A percentile compares a stretch with the other conserved stretches of the same genome.
phyloP scores from a whole-genome alignment of 805 yeast genomes.

The Yarrowia sp. region DNA sequence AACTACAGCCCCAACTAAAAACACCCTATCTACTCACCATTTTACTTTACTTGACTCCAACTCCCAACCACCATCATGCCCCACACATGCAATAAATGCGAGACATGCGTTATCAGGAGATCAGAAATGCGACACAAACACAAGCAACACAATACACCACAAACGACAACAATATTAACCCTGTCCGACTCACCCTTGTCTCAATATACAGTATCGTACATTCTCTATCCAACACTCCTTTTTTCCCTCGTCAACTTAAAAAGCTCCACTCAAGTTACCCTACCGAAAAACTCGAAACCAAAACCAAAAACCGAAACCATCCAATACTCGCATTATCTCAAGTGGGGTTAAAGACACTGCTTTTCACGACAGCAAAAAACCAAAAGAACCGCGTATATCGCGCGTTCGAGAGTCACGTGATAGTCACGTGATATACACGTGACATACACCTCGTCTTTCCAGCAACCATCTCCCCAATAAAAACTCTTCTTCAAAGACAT shows the following conservation, averaged over 20 bases:
- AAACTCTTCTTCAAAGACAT: too few species aligned
- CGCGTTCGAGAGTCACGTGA: not conserved
- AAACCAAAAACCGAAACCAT: not conserved
- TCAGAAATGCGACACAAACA: too few species aligned
- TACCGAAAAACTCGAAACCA: not conserved
- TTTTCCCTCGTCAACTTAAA: not conserved
- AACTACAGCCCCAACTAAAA: too few species aligned
- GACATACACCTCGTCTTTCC: not conserved
- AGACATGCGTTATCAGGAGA: not conserved
- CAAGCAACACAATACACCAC: too few species aligned
- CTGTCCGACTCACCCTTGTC: not conserved
- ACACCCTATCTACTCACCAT: too few species aligned
- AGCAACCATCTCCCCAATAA: too few species aligned
- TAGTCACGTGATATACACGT: not conserved
- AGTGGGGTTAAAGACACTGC: conserved; percentile 8
- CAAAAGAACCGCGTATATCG: too few species aligned
- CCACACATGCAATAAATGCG: not conserved
- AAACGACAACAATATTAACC: too few species aligned
- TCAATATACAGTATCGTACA: too few species aligned
- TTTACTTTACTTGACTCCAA: not conserved
- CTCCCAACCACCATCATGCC: not conserved
- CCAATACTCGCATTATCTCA: not conserved
- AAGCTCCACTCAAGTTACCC: conserved; percentile 17
- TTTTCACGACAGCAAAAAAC: not conserved
- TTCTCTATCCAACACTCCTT: not conserved